Percentiles rank a stretch among this genome's conserved stretches.
These are phyloP conservation scores for Alternaria tenuissima DNA, from an alignment of 2,329 filamentous ascomycete genomes.

Conservation along the genomic window DNA sequence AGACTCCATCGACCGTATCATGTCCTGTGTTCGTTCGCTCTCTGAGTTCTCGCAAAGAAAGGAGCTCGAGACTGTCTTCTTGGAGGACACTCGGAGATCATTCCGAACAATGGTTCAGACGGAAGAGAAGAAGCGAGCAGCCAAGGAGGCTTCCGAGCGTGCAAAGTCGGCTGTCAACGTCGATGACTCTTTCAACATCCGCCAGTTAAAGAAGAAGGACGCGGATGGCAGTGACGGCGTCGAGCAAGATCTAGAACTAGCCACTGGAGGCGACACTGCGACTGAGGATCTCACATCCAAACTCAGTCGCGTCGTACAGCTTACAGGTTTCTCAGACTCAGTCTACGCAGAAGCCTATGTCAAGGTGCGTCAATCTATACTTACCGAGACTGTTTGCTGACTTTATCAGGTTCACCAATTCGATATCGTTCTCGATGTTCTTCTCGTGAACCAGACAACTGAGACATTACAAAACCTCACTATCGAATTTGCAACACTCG, in stretches of 20 bases:
- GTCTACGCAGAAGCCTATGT: slow-evolving; percentile 99
- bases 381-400: slow-evolving; percentile 15
- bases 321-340: slow-evolving; percentile 97
- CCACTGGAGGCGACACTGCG: slow-evolving; percentile 86
- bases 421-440: slow-evolving; percentile 94
- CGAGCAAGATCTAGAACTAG: slow-evolving; percentile 89
- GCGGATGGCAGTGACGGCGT: slow-evolving; percentile 84
- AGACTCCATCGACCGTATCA: slow-evolving; percentile 97
- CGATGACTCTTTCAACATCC: slow-evolving; percentile 91
- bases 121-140: slow-evolving; percentile 97
- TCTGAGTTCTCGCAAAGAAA: slow-evolving; percentile 90
- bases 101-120: slow-evolving; percentile 97
- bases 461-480: slow-evolving; percentile 97
- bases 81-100: slow-evolving; percentile 93
- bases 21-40: slow-evolving; percentile 93
- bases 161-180: slow-evolving; percentile 94
- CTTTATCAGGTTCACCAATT: slow-evolving; percentile 78
- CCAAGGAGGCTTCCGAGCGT: slow-evolving; percentile 90
- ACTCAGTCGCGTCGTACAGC: slow-evolving; percentile 92
- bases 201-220: slow-evolving; percentile 88
- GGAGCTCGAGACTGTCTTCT: slow-evolving; percentile 88
- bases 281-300: slow-evolving; percentile 91
- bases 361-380: slow-evolving; percentile 63
- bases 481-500: slow-evolving; percentile 97
- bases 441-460: slow-evolving; percentile 95